Conservation (phyloP, 1,284 basidiomycete genomes). For the Papiliotrema terrestris region DNA sequence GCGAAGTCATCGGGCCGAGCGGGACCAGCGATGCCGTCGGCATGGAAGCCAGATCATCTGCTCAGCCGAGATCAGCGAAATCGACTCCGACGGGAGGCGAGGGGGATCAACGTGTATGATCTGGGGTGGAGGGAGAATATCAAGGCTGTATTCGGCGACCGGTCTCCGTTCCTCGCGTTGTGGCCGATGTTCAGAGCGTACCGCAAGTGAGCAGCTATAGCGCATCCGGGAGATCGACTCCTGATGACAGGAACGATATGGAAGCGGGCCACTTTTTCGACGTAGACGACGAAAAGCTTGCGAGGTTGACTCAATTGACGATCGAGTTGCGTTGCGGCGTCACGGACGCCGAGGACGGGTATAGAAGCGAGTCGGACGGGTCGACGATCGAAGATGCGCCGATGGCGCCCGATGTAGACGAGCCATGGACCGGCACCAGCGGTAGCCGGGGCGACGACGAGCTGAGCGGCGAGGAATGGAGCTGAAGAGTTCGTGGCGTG, state of each 20-base stretch:
- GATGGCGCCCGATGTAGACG: background rate
- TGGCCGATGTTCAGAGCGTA: constrained; percentile 4
- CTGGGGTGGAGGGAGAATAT: constrained; percentile 67
- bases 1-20: background rate
- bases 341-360: background rate
- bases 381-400: background rate
- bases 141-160: constrained; percentile 20
- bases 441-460: background rate
- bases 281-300: constrained; percentile 26
- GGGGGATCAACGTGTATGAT: constrained; percentile 66
- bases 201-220: constrained; percentile 14
- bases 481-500: no score
- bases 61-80: constrained; percentile 66
- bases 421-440: background rate
- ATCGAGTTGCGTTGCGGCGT: constrained; percentile 25
- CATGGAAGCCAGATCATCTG: constrained; percentile 62
- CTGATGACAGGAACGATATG: constrained; percentile 5
- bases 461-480: background rate
- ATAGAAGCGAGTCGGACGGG: background rate
- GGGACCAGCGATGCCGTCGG: background rate
- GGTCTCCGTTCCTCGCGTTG: background rate
- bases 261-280: constrained; percentile 34
- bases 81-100: constrained; percentile 64
- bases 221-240: constrained; percentile 1
- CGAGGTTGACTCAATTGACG: constrained; percentile 24